These are phyloP conservation scores for Candida gorgasii DNA, from an alignment of 805 yeast genomes.

Conservation along the genomic window DNA sequence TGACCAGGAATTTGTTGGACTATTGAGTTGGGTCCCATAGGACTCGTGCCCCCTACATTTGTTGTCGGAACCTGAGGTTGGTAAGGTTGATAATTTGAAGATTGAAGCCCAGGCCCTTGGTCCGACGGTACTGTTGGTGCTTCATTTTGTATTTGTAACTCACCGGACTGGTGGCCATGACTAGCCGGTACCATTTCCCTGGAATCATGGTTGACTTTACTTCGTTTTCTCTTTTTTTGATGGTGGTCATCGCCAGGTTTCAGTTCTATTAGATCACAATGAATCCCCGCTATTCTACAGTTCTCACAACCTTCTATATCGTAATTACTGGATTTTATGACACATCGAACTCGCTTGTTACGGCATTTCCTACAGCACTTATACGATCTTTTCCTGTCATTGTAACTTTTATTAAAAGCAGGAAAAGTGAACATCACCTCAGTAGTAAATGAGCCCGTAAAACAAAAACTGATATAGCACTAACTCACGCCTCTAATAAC, in stretches of 20 bases:
- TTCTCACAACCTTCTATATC: constrained; percentile 29
- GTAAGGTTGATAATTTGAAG: no score
- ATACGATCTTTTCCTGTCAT: constrained; percentile 34
- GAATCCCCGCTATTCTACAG: constrained; percentile 23
- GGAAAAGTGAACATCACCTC: constrained; percentile 36
- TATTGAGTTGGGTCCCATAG: no score
- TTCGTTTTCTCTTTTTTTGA: neutral
- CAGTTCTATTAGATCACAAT: constrained; percentile 20
- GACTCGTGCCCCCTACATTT: no score
- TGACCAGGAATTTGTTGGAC: neutral
- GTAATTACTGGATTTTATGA: constrained; percentile 25
- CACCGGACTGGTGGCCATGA: no score
- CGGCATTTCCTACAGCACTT: constrained; percentile 36
- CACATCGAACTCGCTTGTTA: constrained; percentile 28
- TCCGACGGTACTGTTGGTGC: no score
- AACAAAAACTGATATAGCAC: no score
- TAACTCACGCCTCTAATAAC: no score
- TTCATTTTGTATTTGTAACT: no score
- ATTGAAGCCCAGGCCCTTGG: no score
- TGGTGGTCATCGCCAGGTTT: neutral
- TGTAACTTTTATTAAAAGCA: constrained; percentile 34
- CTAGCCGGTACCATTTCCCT: no score
- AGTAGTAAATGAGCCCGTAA: no score
- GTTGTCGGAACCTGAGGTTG: no score
- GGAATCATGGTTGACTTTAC: neutral